Percentiles rank a stretch among this genome's conserved stretches.
Conservation (phyloP, 176 grass and related monocot genomes). For the Rhynchospora pubera region DNA sequence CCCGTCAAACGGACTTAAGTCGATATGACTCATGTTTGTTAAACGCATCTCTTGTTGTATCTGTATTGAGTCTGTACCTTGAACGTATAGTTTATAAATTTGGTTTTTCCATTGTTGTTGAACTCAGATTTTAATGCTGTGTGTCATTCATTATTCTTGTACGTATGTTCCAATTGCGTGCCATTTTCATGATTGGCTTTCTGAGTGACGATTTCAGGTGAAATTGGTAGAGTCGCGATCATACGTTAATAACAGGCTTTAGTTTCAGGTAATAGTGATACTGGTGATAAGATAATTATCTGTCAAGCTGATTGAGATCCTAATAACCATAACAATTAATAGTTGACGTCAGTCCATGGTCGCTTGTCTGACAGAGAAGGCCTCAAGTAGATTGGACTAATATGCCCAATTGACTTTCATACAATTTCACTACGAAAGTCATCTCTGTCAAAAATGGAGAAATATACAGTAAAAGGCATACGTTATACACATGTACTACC, state of each 20-base stretch:
- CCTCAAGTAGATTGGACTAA: background rate
- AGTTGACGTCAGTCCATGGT: background rate
- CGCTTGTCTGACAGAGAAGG: background rate
- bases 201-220: background rate
- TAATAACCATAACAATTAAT: background rate
- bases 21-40: background rate
- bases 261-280: background rate
- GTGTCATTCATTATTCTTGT: background rate
- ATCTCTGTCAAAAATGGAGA: background rate
- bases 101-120: conserved; percentile 12
- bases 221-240: too few relatives aligned
- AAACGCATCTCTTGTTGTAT: background rate
- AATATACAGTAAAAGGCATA: background rate
- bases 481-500: background rate
- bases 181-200: background rate
- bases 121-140: conserved; percentile 1
- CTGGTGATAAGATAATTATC: background rate
- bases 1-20: conserved; percentile 32
- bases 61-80: conserved; percentile 26
- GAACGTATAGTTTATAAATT: conserved; percentile 24
- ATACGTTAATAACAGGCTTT: background rate
- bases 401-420: background rate
- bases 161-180: background rate
- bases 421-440: background rate
- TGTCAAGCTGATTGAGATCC: background rate